Base-by-base conservation (phyloP, 192 early-diverging fungal species). In the Lobosporangium transversale region DNA sequence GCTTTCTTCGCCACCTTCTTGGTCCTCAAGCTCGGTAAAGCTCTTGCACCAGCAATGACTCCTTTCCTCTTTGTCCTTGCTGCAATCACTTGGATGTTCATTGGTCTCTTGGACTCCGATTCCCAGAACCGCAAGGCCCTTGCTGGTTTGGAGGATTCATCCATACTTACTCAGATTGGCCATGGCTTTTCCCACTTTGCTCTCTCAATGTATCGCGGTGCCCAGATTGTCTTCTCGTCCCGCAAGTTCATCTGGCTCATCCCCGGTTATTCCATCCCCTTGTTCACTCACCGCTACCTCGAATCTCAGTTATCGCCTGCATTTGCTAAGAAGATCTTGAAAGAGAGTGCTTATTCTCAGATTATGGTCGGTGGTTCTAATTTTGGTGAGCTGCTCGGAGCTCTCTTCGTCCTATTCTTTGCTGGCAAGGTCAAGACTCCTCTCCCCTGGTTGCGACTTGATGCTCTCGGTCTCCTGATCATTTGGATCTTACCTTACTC, bases 371-470 rank as follows among this genome's bases (percentile, higher is more conserved):
- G 81, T 26, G 85, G 84, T 20, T 87, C 85, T 68, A 88, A 88
- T 54, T 88, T 88, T 83, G 87, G 87, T 49, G 87, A 88, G 54
- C 56, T 86, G 6, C 57, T 66, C 62, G 85, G 86, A 37, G 86
- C 85, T 20, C 50, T 82, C 47, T 78, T 83, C 32, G 85, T 86
- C 6, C 71, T 86, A 20, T 54, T 80, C 56, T 84, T 87, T 60
- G 80, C 81, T 55, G 66, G 52, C 27, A 60, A 32, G 57, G 42
- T 88, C 69, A 76, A 80, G 66, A 87, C 85, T 26, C 87, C 87
- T 18, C 59, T 88, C 10, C 87, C 87, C 0, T 82, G 76, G 69
- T 79, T 87, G 50, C 83, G 87, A 56, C 71, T 84, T 53, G 85
- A 87, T 63, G 81, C 85, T 6, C 8, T 85, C 15, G 55, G 70